phyloP scores from a whole-genome alignment of 73 alveolate genomes.

The Breviolum minutum region DNA sequence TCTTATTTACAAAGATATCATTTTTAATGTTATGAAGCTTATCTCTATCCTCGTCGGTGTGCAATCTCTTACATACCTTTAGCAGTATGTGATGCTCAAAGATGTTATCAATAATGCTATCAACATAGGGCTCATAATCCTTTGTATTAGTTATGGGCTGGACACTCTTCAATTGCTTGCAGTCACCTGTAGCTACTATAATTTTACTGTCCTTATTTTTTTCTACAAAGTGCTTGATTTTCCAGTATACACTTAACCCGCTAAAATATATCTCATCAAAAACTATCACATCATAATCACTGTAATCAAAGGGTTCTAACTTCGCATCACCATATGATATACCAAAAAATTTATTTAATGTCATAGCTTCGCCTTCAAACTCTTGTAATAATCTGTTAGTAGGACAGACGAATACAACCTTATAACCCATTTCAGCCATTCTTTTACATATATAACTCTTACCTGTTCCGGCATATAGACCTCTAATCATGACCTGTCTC shows the following conservation, averaged over 20 bases:
- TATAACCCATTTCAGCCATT: background rate
- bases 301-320: background rate
- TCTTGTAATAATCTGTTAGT: conserved; percentile 8
- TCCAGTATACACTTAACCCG: background rate
- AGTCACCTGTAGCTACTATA: conserved; percentile 4
- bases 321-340: background rate
- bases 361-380: background rate
- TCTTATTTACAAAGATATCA: background rate
- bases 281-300: background rate
- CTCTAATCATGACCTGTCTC: conserved; percentile 2
- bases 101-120: background rate
- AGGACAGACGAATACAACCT: background rate
- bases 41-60: background rate
- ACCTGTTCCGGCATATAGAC: background rate
- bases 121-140: background rate
- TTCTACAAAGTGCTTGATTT: background rate
- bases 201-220: background rate
- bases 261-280: conserved; percentile 33
- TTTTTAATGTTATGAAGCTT: background rate
- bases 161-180: background rate
- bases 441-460: conserved; percentile 34
- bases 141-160: background rate
- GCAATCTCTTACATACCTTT: background rate
- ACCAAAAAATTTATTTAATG: conserved; percentile 7
- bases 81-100: background rate